Evolutionary conservation across 2,329 filamentous ascomycete species (phyloP).

Genomic region (Sporothrix inflata): DNA sequence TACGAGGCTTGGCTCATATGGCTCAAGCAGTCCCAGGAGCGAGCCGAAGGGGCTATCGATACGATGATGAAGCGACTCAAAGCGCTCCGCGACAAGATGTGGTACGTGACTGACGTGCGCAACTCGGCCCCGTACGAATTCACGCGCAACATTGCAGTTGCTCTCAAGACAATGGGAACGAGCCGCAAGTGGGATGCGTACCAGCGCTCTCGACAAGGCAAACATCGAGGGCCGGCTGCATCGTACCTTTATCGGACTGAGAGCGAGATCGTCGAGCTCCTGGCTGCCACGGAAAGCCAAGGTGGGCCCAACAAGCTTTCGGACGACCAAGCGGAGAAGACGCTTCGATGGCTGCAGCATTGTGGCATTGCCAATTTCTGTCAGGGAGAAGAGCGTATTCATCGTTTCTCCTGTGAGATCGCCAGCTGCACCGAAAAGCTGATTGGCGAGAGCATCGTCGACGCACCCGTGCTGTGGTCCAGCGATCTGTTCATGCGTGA

Average conservation of each 20-base stretch:
- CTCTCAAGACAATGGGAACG: conserved; percentile 86
- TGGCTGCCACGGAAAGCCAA: conserved; percentile 80
- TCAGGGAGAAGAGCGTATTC: conserved; percentile 90
- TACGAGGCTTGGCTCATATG: conserved; percentile 82
- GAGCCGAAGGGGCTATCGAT: conserved; percentile 73
- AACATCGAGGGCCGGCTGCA: conserved; percentile 53
- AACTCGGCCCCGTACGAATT: conserved; percentile 88
- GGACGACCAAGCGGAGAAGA: conserved; percentile 91
- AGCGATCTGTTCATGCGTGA: conserved; percentile 86
- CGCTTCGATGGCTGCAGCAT: conserved; percentile 77
- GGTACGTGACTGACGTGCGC: conserved; percentile 93
- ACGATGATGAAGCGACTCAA: conserved; percentile 74
- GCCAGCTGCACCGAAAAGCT: conserved; percentile 84
- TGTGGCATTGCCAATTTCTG: conserved; percentile 91
- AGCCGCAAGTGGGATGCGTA: conserved; percentile 50
- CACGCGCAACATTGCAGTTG: conserved; percentile 80
- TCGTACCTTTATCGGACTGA: conserved; percentile 78
- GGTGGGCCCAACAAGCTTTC: conserved; percentile 93
- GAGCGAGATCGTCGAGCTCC: conserved; percentile 81
- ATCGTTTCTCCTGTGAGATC: conserved; percentile 89
- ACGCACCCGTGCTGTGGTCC: conserved; percentile 88
- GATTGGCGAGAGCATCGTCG: conserved; percentile 79
- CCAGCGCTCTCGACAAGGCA: conserved; percentile 53
- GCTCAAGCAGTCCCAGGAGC: conserved; percentile 80
- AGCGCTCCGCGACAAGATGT: conserved; percentile 92